A percentile compares a stretch with the other conserved stretches of the same genome.
Evolutionary conservation across 352 stramenopile genomes (phyloP).

Genomic region (Phytopythium aichiense): DNA sequence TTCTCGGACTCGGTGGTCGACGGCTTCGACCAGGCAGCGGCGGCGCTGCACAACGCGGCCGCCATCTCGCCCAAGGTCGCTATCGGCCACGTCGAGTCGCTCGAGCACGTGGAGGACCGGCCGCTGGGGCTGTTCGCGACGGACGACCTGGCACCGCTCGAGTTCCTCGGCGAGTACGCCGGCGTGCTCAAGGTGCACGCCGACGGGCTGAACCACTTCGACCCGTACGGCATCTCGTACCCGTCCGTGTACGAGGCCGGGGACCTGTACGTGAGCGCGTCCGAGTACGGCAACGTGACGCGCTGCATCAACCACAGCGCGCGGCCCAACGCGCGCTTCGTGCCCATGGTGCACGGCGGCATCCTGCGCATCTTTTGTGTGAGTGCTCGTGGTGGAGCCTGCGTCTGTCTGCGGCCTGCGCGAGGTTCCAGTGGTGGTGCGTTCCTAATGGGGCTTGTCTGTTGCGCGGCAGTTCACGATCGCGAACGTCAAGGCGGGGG

Average conservation of each 20-base stretch:
- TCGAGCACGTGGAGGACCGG: conserved; percentile 42
- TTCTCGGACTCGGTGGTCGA: conserved; percentile 52
- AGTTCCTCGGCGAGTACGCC: conserved; percentile 67
- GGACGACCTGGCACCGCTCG: conserved; percentile 30
- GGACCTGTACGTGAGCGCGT: conserved; percentile 63
- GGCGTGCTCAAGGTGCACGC: conserved; percentile 56
- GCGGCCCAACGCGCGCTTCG: conserved; percentile 53
- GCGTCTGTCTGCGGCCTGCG: not conserved
- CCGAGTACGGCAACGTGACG: conserved; percentile 71
- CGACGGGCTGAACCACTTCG: conserved; percentile 32
- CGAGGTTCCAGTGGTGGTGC: not conserved
- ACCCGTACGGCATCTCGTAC: conserved; percentile 70
- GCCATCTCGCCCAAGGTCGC: conserved; percentile 43
- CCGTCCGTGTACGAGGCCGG: conserved; percentile 63
- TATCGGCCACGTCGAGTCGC: conserved; percentile 45
- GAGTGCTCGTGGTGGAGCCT: conserved; percentile 12
- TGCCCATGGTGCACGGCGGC: conserved; percentile 56
- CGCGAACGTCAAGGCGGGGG: conserved; percentile 27
- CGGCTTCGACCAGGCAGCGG: conserved; percentile 38
- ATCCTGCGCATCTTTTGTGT: conserved; percentile 79
- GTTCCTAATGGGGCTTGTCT: not conserved
- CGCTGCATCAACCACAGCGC: conserved; percentile 78
- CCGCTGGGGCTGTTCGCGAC: conserved; percentile 63
- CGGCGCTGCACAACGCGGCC: conserved; percentile 15
- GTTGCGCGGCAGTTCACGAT: conserved; percentile 45